phyloP scores from a whole-genome alignment of 2,329 filamentous ascomycete species.

The Sclerotiophoma versabilis region DNA sequence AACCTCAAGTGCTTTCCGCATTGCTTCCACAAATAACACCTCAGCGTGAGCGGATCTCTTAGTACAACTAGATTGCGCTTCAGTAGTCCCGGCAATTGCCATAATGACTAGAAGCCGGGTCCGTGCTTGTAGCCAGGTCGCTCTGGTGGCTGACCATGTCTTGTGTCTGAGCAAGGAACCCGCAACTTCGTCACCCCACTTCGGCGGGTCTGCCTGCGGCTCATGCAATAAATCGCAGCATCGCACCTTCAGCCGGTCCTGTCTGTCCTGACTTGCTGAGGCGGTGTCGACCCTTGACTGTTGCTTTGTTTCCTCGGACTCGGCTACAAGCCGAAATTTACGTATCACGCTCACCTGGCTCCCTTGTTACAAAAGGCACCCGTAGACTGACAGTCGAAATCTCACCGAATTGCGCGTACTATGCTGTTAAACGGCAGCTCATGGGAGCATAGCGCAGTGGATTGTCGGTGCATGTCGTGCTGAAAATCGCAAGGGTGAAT shows the following conservation, averaged over 20 bases:
- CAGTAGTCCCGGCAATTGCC: neutral
- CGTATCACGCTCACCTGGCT: conserved; percentile 3
- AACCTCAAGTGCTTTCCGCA: neutral
- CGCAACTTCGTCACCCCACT: conserved; percentile 11
- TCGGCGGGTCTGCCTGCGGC: conserved; percentile 2
- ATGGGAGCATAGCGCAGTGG: neutral
- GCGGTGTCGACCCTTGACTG: conserved; percentile 4
- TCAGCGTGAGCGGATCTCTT: neutral
- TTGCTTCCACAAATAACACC: neutral
- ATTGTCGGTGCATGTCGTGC: neutral
- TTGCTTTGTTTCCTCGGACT: neutral
- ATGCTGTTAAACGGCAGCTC: neutral
- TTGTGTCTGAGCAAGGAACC: conserved; percentile 10
- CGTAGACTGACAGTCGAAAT: neutral
- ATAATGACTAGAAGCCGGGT: neutral
- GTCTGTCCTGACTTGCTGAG: neutral
- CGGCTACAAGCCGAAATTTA: neutral
- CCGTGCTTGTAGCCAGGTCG: conserved; percentile 14
- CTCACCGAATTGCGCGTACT: neutral
- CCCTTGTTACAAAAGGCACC: neutral
- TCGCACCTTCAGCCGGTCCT: conserved; percentile 1
- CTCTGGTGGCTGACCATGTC: conserved; percentile 11
- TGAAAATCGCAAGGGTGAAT: neutral
- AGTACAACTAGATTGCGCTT: too few relatives aligned
- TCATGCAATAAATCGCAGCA: conserved; percentile 6